Evolutionary conservation across 2,329 filamentous ascomycete genomes (phyloP).

Genomic region (Monilinia laxa): DNA sequence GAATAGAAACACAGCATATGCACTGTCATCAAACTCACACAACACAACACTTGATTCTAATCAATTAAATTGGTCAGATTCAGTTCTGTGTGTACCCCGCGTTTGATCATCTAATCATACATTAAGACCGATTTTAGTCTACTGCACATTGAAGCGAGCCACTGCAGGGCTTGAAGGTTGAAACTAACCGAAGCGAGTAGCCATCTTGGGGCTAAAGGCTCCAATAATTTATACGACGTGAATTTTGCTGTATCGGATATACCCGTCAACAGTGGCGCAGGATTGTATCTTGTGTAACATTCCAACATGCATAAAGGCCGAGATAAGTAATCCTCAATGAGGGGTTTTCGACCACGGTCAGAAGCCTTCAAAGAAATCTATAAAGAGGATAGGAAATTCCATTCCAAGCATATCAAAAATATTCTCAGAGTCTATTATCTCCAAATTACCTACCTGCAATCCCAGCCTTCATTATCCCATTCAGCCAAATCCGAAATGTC

Average conservation of each 20-base stretch:
- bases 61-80: background rate
- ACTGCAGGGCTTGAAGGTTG: background rate
- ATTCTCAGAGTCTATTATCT: background rate
- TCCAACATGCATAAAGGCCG: constrained; percentile 10
- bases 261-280: background rate
- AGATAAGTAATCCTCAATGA: background rate
- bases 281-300: background rate
- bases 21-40: background rate
- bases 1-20: background rate
- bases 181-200: background rate
- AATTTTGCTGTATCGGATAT: background rate
- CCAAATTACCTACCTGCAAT: background rate
- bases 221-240: background rate
- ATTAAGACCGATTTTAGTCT: constrained; percentile 10
- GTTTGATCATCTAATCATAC: constrained; percentile 3
- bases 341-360: too few relatives aligned
- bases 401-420: background rate
- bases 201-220: background rate
- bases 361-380: background rate
- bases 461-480: background rate
- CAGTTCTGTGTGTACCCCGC: background rate
- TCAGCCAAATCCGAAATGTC: background rate
- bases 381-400: background rate
- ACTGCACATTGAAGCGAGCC: background rate
- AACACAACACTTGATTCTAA: too few relatives aligned